Evolutionary conservation across 495 filamentous ascomycete genomes (phyloP).

Genomic region (Penicillium canariense): DNA sequence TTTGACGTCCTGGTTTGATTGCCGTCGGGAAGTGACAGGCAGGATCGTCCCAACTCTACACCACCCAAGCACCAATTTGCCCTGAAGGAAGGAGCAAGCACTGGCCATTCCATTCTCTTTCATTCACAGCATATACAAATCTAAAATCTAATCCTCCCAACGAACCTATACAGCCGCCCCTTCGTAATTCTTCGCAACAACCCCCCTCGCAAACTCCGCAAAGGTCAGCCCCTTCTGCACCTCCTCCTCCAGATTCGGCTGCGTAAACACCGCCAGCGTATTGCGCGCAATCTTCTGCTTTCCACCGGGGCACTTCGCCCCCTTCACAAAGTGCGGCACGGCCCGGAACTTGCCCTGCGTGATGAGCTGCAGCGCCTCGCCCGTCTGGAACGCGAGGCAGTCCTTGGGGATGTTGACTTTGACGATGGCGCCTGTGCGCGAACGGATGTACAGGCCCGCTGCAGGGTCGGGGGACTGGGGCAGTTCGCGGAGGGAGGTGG

Average conservation of each 20-base stretch:
- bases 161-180: not conserved
- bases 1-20: not conserved
- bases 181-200: slow-evolving; percentile 75
- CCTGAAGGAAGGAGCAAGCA: too few relatives aligned
- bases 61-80: not conserved
- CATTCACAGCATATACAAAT: not conserved
- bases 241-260: slow-evolving; percentile 87
- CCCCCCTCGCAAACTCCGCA: slow-evolving; percentile 81
- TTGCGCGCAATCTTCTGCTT: slow-evolving; percentile 70
- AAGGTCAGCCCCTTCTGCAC: slow-evolving; percentile 74
- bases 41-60: not conserved
- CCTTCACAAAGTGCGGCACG: slow-evolving; percentile 94
- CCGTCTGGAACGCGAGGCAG: slow-evolving; percentile 94
- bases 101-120: not conserved
- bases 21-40: not conserved
- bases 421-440: slow-evolving; percentile 69
- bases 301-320: slow-evolving; percentile 42
- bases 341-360: slow-evolving; percentile 86
- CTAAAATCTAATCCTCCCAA: too few relatives aligned
- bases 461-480: slow-evolving; percentile 70
- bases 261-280: slow-evolving; percentile 95
- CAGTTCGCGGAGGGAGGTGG: slow-evolving; percentile 61
- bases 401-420: slow-evolving; percentile 89
- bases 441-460: slow-evolving; percentile 89
- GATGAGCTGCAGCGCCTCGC: slow-evolving; percentile 85